Evolutionary conservation across 2,329 filamentous ascomycete species (phyloP).

Genomic region (Orbilia blumenaviensis): DNA sequence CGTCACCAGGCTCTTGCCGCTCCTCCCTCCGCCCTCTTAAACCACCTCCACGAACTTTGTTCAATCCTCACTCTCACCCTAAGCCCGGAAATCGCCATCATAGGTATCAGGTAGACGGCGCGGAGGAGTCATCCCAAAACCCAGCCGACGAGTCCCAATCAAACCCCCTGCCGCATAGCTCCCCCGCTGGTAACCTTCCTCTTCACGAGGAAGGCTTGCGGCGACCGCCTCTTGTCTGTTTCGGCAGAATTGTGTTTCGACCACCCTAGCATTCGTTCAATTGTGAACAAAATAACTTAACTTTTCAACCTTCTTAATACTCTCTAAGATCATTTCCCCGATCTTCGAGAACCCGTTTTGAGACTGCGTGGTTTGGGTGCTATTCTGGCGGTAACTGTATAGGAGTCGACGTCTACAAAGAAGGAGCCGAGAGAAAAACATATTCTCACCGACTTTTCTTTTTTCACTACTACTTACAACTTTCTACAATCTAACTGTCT

Average conservation of each 20-base stretch:
- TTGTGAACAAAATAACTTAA: slow-evolving; percentile 57
- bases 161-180: slow-evolving; percentile 99
- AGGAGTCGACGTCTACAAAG: slow-evolving; percentile 22
- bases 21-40: slow-evolving; percentile 24
- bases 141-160: slow-evolving; percentile 50
- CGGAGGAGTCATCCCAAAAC: slow-evolving; percentile 48
- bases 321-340: slow-evolving; percentile 54
- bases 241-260: slow-evolving; percentile 91
- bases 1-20: slow-evolving; percentile 49
- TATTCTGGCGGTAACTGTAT: slow-evolving; percentile 30
- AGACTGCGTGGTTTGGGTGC: slow-evolving; percentile 18
- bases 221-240: slow-evolving; percentile 92
- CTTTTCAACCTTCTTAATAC: slow-evolving; percentile 56
- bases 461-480: slow-evolving; percentile 7
- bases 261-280: slow-evolving; percentile 78
- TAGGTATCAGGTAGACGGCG: slow-evolving; percentile 42
- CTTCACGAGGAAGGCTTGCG: slow-evolving; percentile 99
- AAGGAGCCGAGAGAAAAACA: slow-evolving; percentile 4
- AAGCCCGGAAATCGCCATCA: slow-evolving; percentile 33
- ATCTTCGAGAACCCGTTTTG: slow-evolving; percentile 1
- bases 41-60: slow-evolving; percentile 9
- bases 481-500: slow-evolving; percentile 1
- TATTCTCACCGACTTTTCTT: not conserved
- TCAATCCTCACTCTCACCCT: not conserved
- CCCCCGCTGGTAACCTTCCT: slow-evolving; percentile 98